These are phyloP conservation scores for Drechslera avenae DNA, from an alignment of 2,329 filamentous ascomycete genomes.

Conservation along the genomic window DNA sequence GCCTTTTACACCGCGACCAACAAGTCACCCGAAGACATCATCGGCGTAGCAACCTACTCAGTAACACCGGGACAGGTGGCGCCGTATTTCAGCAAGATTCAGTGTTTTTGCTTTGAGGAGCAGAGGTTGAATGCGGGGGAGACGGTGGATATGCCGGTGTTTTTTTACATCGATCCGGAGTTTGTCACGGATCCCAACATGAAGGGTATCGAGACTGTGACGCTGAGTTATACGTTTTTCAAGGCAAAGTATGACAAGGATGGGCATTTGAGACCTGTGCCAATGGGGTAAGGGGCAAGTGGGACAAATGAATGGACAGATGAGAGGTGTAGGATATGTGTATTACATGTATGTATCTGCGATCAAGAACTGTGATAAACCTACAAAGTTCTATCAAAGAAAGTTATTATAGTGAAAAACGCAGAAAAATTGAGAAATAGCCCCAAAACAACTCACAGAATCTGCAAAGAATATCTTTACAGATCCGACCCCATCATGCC, in stretches of 20 bases:
- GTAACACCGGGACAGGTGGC: slow-evolving; percentile 95
- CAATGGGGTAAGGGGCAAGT: slow-evolving; percentile 35
- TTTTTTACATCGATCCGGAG: slow-evolving; percentile 98
- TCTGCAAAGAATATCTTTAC: too few relatives aligned
- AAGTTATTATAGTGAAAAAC: too few relatives aligned
- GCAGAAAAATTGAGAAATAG: too few relatives aligned
- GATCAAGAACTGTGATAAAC: too few relatives aligned
- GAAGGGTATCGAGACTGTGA: slow-evolving; percentile 93
- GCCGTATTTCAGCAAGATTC: slow-evolving; percentile 98
- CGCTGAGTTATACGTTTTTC: slow-evolving; percentile 96
- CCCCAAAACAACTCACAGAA: too few relatives aligned
- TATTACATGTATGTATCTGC: neutral
- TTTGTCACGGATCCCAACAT: slow-evolving; percentile 90
- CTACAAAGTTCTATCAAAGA: too few relatives aligned
- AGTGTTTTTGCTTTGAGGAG: slow-evolving; percentile 98
- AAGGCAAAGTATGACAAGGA: slow-evolving; percentile 88
- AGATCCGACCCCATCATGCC: slow-evolving; percentile 1
- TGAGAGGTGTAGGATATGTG: slow-evolving; percentile 20
- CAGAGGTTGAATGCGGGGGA: slow-evolving; percentile 93
- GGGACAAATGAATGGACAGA: too few relatives aligned
- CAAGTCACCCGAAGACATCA: slow-evolving; percentile 86
- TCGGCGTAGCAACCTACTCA: slow-evolving; percentile 96
- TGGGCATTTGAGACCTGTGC: slow-evolving; percentile 67
- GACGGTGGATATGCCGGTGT: slow-evolving; percentile 99
- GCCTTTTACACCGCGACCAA: slow-evolving; percentile 99